Conservation (phyloP, 2,329 filamentous ascomycete species). For the Dothiorella sarmentorum region DNA sequence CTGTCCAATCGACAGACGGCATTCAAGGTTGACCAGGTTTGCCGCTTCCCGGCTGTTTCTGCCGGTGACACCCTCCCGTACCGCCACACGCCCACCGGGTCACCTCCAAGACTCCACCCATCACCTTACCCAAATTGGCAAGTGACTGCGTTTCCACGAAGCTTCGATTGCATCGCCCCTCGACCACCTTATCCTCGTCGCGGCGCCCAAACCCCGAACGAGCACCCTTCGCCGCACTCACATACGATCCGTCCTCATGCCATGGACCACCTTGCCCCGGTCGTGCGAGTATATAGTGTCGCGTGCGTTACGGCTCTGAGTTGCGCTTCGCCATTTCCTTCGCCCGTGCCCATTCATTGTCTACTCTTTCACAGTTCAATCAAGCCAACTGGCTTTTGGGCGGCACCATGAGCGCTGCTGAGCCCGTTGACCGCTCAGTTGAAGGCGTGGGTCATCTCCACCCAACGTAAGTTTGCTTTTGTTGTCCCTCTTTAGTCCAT, state of each 20-base stretch:
- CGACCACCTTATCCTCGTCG: not conserved
- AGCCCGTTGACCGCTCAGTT: conserved; percentile 33
- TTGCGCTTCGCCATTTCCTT: not conserved
- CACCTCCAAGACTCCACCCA: not conserved
- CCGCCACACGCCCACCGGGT: not conserved
- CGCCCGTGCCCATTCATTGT: not conserved
- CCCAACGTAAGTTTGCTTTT: not conserved
- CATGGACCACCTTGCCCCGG: not conserved
- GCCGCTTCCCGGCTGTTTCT: not conserved
- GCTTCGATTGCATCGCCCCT: conserved; percentile 14
- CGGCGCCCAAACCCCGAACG: not conserved
- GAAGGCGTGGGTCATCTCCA: conserved; percentile 22
- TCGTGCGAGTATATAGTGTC: conserved; percentile 13
- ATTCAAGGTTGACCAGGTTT: not conserved
- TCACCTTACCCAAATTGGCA: conserved; percentile 18
- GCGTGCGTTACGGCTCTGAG: not conserved
- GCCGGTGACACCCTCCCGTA: no score
- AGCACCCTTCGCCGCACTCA: not conserved
- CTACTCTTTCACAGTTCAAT: not conserved
- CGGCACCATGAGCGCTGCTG: conserved; percentile 25
- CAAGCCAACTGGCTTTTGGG: not conserved
- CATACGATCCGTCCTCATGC: not conserved
- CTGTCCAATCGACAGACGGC: not conserved
- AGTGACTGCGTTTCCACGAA: conserved; percentile 12
- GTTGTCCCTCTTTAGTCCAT: no score